Base-by-base conservation (phyloP, 371 early-diverging fungal genomes). In the Dinochytrium kinnereticum region DNA sequence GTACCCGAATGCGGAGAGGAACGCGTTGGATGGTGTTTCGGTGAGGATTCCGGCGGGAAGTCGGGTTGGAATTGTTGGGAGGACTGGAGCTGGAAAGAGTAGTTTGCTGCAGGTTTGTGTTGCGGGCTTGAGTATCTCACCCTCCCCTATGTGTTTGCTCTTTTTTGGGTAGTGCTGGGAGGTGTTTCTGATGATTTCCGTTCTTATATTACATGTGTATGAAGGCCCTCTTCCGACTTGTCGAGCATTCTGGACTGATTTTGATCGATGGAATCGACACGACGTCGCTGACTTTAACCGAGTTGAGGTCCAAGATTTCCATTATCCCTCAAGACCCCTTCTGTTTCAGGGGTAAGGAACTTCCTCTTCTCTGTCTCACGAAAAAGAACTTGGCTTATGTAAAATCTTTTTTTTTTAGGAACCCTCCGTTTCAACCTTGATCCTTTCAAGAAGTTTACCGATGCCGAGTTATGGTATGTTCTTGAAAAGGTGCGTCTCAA, bases 61-160 rank as follows among this genome's bases (percentile, higher is more conserved):
- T 72, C 94, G 94, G 79, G 17, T 89, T 0, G 85, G 95, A 93
- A 90, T 96, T 55, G 90, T 93, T 30, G 96, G 96, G 10, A 53
- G 87, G 24, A 87, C 89, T 0, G 88, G 89, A 7, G 80, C 84
- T 13, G 89, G 89, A 49, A 89, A 89, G 76, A 82, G 84, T 21
- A 50, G 39, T 59, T 64, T 69, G 13, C 49, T 70, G 39, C 76
- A 75, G 44, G n/a, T n/a, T n/a, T n/a, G n/a, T n/a, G n/a, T n/a
- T n/a, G n/a, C n/a, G n/a, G n/a, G n/a, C n/a, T n/a, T n/a, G n/a
- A n/a, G n/a, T n/a, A n/a, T n/a, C n/a, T n/a, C n/a, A n/a, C n/a
- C n/a, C n/a, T n/a, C n/a, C n/a, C n/a, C n/a, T n/a, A n/a, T n/a
- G n/a, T n/a, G n/a, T n/a, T n/a, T n/a, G n/a, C n/a, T n/a, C n/a